phyloP scores from a whole-genome alignment of 2,329 filamentous ascomycete genomes.

The Aspergillus piperis region DNA sequence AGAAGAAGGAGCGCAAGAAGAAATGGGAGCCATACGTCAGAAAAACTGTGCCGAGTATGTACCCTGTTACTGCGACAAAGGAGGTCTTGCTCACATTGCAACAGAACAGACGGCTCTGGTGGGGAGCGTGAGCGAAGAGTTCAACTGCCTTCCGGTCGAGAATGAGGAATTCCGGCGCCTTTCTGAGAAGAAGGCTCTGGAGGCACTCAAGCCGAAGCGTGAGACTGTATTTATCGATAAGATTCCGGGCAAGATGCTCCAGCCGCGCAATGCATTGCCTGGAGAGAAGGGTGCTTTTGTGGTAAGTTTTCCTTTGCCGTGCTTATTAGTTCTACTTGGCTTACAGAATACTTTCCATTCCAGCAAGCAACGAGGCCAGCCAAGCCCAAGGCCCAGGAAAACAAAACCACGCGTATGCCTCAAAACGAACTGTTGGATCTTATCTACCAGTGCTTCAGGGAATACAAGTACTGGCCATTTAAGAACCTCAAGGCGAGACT shows the following conservation, averaged over 20 bases:
- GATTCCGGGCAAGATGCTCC: slow-evolving; percentile 54
- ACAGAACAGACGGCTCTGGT: slow-evolving; percentile 76
- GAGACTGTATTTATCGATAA: slow-evolving; percentile 55
- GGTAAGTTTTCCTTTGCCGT: slow-evolving; percentile 33
- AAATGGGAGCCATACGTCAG: slow-evolving; percentile 60
- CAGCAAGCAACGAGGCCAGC: slow-evolving; percentile 56
- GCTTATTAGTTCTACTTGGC: neutral
- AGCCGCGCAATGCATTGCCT: slow-evolving; percentile 57
- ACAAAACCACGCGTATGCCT: slow-evolving; percentile 88
- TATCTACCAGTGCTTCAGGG: slow-evolving; percentile 79
- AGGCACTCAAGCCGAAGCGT: slow-evolving; percentile 62
- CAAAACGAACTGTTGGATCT: slow-evolving; percentile 84
- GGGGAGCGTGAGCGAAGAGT: slow-evolving; percentile 73
- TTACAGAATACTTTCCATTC: slow-evolving; percentile 26
- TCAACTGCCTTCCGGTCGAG: slow-evolving; percentile 71
- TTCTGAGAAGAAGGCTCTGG: slow-evolving; percentile 59
- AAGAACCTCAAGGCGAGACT: slow-evolving; percentile 75
- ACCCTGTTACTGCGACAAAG: neutral
- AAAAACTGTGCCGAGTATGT: slow-evolving; percentile 70
- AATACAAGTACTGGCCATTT: slow-evolving; percentile 93
- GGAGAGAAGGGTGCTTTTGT: slow-evolving; percentile 45
- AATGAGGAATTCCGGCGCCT: slow-evolving; percentile 69
- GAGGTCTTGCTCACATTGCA: slow-evolving; percentile 9
- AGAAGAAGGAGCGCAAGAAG: slow-evolving; percentile 53
- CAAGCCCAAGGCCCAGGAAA: slow-evolving; percentile 59